A percentile compares a stretch with the other conserved stretches of the same genome.
phyloP scores from a whole-genome alignment of 139 green algal species.

The Prasinococcaceae sp. region DNA sequence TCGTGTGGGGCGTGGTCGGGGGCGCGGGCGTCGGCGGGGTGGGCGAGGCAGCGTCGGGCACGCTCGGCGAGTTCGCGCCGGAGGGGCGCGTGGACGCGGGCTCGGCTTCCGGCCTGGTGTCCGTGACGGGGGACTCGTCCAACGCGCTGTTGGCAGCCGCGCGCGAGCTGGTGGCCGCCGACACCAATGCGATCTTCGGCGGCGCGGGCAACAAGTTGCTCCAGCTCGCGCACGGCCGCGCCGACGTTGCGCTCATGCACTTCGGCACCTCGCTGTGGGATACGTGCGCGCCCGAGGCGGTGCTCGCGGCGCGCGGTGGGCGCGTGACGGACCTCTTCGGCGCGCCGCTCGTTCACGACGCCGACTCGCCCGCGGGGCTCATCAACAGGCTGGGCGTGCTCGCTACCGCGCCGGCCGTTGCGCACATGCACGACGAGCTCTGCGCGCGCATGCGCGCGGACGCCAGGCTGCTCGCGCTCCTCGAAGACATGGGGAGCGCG shows the following conservation, averaged over 20 bases:
- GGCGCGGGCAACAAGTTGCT: conserved; percentile 19
- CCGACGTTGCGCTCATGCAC: conserved; percentile 17
- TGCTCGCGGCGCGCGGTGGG: conserved; percentile 6
- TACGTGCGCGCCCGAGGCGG: conserved; percentile 13
- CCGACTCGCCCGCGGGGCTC: neutral
- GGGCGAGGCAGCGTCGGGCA: conserved; percentile 1
- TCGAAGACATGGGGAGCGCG: neutral
- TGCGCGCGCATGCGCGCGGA: neutral
- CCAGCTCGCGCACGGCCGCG: neutral
- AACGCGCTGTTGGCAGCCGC: conserved; percentile 2
- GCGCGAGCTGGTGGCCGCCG: neutral
- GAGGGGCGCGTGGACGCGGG: too few relatives aligned
- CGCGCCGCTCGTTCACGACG: conserved; percentile 5
- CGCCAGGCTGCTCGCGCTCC: neutral
- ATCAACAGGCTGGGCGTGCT: conserved; percentile 13
- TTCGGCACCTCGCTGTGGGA: conserved; percentile 12
- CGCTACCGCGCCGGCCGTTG: neutral
- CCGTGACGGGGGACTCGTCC: conserved; percentile 6
- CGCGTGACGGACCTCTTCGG: conserved; percentile 14
- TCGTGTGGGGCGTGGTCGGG: conserved; percentile 1
- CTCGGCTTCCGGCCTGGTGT: too few relatives aligned
- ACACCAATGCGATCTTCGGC: neutral
- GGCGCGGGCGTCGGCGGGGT: neutral
- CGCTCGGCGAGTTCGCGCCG: too few relatives aligned
- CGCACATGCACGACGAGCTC: neutral